Base-by-base conservation (phyloP, 2,329 filamentous ascomycete species). In the Trichophyton mentagrophytes region DNA sequence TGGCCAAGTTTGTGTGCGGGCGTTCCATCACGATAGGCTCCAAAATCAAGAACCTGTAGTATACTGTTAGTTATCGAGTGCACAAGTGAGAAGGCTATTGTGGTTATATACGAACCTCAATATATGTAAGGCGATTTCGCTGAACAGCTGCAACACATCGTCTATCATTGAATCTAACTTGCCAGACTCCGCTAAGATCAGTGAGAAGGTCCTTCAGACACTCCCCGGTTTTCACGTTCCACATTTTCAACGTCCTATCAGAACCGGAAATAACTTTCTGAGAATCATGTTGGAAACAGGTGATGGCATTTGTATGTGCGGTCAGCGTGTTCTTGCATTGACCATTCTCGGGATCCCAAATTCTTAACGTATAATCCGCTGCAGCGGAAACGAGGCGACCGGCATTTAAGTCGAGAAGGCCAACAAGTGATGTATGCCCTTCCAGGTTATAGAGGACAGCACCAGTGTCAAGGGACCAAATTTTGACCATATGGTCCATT, bases 401-500 rank as follows among this genome's bases (percentile, higher is more conserved):
- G 67, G 92, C 88, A 58, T 88, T 88, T 59, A 99, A 80, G 69
- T 97, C 93, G 36, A 99, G 79, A 1, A 99, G 80, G 0, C 93
- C 93, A 17, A 99, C 93, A 13, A 99, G 85, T 9, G 95, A 88
- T 17, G 86, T 88, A 70, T 99, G 93, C 0, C 93, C 93, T 73
- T 97, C 92, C 0, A 99, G 82, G 0, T 90, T 96, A 73, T 92
- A 88, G 9, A 97, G 78, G 66, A 90, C 89, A 0, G 86, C 78
- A 0, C 93, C 93, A 1, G 88, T 93, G 33, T 90, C 85, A 13
- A 99, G 80, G 63, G 92, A 93, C 93, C 93, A 99, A 11, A 99
- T 92, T 75, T 96, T 97, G 70, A 99, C 93, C 65, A 91, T 82
- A 64, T 93, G 96, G 72, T 99, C 93, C 93, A 99, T 99, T 5